Evolutionary conservation across 2,329 filamentous ascomycete genomes (phyloP), one percentile per base, ranked within the genome.

Genomic region (Bipolaris cookei): DNA sequence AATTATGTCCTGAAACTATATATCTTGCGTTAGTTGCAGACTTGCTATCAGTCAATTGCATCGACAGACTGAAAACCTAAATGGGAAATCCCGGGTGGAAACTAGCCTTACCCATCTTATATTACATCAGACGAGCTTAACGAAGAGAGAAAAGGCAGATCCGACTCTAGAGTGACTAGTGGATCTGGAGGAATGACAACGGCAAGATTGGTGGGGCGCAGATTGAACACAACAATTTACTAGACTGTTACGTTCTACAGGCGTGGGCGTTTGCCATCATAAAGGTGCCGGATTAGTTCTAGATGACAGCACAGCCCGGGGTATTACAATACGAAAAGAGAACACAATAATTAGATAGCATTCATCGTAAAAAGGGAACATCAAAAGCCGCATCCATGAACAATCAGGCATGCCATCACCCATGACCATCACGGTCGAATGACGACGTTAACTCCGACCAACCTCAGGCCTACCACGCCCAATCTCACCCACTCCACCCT

Each of bases 381-480:
- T n/a, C 23, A 8, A n/a, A 13, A 8, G 14, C 10, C 14, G n/a
- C 13, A 35, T 43, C 10, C 14, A 4, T 35, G 25, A 21, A 42
- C 21, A 2, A 25, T 21, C 14, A 42, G 32, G 38, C 18, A n/a
- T 46, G 34, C 39, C 43, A 23, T 21, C 11, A 34, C 13, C 28
- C 39, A 10, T 18, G 20, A 46, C 50, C 50, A 30, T 51, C 50
- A 54, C 32, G 18, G 28, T 32, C 42, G 37, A 30, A 14, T 48
- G 37, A 48, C 38, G 41, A 23, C 42, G 44, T 62, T 56, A 59
- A 57, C 58, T 58, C 58, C 55, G 56, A 7, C 42, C 39, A 60
- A 59, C 63, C 61, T 64, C 56, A 65, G 63, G 63, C 61, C 39
- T 28, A 60, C 43, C 39, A 43, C 44, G 51, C 32, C 47, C 58